Evolutionary conservation across 805 yeast species (phyloP).

Genomic region (Suhomyces emberorum): DNA sequence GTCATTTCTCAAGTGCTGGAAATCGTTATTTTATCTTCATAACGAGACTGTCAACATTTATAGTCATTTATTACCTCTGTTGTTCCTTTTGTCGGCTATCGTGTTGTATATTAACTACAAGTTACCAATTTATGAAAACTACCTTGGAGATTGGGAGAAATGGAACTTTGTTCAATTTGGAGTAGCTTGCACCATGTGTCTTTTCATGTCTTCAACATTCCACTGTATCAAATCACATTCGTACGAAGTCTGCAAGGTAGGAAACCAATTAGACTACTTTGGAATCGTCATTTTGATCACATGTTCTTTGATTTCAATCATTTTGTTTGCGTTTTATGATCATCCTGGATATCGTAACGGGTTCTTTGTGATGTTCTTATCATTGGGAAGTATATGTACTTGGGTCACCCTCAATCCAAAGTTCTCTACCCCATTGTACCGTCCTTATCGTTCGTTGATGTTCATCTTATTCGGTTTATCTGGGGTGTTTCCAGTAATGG

Average conservation of each 20-base stretch:
- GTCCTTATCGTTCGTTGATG: constrained; percentile 73
- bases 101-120: constrained; percentile 26
- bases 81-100: constrained; percentile 24
- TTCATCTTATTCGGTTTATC: constrained; percentile 79
- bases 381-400: constrained; percentile 61
- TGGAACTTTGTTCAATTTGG: constrained; percentile 52
- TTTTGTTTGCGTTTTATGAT: constrained; percentile 46
- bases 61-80: constrained; percentile 54
- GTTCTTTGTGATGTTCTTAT: constrained; percentile 47
- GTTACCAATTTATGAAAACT: constrained; percentile 20
- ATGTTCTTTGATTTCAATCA: constrained; percentile 51
- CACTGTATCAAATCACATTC: constrained; percentile 71
- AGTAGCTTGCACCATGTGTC: constrained; percentile 55
- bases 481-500: constrained; percentile 65
- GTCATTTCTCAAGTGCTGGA: constrained; percentile 44
- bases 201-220: constrained; percentile 62
- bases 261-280: constrained; percentile 71
- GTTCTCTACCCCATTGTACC: constrained; percentile 68
- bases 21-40: constrained; percentile 54
- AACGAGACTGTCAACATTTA: constrained; percentile 74
- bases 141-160: constrained; percentile 40
- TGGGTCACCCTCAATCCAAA: constrained; percentile 58
- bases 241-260: constrained; percentile 46
- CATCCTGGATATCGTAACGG: constrained; percentile 26
- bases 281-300: constrained; percentile 71